Base-by-base conservation (phyloP, 805 yeast genomes). In the Pichia nakasei region DNA sequence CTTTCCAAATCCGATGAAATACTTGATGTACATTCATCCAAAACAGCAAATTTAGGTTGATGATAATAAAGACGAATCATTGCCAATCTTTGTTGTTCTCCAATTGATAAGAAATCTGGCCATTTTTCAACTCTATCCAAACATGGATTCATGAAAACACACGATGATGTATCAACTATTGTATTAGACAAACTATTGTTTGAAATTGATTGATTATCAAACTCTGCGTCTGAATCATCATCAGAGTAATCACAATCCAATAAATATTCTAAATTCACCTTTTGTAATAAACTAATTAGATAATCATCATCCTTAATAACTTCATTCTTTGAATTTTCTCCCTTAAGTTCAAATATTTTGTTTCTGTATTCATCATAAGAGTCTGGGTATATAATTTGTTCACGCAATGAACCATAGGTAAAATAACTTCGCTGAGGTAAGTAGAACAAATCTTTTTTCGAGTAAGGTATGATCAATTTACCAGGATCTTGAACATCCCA, bases 1-100 rank as follows among this genome's bases (percentile, higher is more conserved):
- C 83, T 86, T 59, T 89, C 97, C 78, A 88, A 82, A 48, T 83
- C 85, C 11, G 93, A 85, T 0, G 96, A 81, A 2, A 89, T 95
- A 1, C 95, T 91, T 4, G 96, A 86, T 1, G 97, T 89, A 63
- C 96, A 89, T 67, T 89, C 97, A 65, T 89, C 97, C 51, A 89
- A 68, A 22, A 89, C 95, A 0, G 97, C 97, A 70, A 88, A 89
- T 61, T 79, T 83, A 2, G 97, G 97, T 55, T 75, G 73, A 62
- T 89, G 96, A 59, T 88, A 89, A 58, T 85, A 89, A 63, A 89
- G 70, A 55, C 97, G 74, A 3, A 95, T 96, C 84, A 91, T 82
- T 13, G 96, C 96, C 50, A 89, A 70, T 53, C 96, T 70, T 61
- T 89, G 97, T 61, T 89, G 96, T 21, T 89, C 94, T 22, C 97